Evolutionary conservation across 345 rosid genomes (phyloP), one percentile per base, ranked within the genome.

Genomic region (Dimocarpus longan): DNA sequence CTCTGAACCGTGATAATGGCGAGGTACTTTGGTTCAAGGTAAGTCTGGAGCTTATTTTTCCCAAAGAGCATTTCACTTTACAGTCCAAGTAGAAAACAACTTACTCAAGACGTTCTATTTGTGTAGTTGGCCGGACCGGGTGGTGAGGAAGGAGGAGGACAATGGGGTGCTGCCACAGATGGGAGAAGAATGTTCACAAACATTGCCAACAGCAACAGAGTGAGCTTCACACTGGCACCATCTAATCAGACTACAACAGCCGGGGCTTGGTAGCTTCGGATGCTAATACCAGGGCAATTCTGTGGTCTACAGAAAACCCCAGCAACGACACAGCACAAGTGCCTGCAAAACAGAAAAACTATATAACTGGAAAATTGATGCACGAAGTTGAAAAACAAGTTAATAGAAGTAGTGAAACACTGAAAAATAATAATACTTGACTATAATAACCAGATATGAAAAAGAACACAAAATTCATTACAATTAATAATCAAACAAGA

Each of bases 111-210:
- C 12, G 0, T 40, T 39, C 19, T 22, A 40, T 16, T 71, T 77
- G 21, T 71, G 67, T 62, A 84, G 86, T 57, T 63, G 44, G 87
- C 87, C 18, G 89, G 89, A 68, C 91, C 85, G 2, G 91, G 87
- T 0, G 84, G 89, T 4, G 0, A 7, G 5, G 84, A 76, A 62
- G 91, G 86, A 28, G 87, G 85, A 71, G 84, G 87, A 24, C 43
- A 18, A 13, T 84, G 86, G 84, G 87, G 86, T 13, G 85, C 89
- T 0, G 86, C 91, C 19, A 88, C 83, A 15, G 91, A 88, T 39
- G 83, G 86, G 10, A 73, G 8, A 65, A 78, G 76, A 46, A 78
- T 84, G 32, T 82, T 79, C 66, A 82, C 89, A 8, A 86, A 86
- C 85, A 88, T 86, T 37, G 87, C 73, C 76, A 84, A 88, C 79